Evolutionary conservation across 306 rosid genomes (phyloP).

Genomic region (Pyrus betulifolia): DNA sequence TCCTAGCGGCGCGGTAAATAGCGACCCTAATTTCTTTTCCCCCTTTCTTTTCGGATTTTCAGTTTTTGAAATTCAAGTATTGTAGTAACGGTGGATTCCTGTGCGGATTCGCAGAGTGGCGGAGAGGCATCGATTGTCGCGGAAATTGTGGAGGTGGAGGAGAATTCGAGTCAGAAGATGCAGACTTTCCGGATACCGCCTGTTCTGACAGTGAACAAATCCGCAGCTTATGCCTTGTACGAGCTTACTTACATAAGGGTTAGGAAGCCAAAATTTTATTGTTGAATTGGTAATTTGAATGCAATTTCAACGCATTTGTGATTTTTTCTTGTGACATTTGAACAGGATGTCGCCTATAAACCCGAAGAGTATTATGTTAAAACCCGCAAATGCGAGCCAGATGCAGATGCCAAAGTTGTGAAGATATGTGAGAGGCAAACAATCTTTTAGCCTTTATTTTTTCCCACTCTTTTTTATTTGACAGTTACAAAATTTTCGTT

Average conservation of each 20-base stretch:
- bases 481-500: neutral
- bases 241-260: slow-evolving; percentile 70
- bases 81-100: neutral
- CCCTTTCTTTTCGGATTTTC: too few relatives aligned
- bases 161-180: slow-evolving; percentile 72
- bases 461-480: neutral
- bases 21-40: neutral
- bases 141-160: slow-evolving; percentile 84
- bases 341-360: slow-evolving; percentile 77
- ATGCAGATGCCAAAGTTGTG: slow-evolving; percentile 65
- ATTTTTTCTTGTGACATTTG: neutral
- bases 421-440: slow-evolving; percentile 77
- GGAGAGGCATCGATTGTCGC: slow-evolving; percentile 87
- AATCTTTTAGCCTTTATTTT: neutral
- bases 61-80: too few relatives aligned
- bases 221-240: slow-evolving; percentile 71
- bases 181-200: slow-evolving; percentile 71
- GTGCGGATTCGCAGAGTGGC: slow-evolving; percentile 45
- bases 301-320: neutral
- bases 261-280: neutral
- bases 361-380: slow-evolving; percentile 66
- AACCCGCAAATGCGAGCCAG: slow-evolving; percentile 81
- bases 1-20: slow-evolving; percentile 75
- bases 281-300: neutral
- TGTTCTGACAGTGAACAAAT: slow-evolving; percentile 61